A percentile compares a stretch with the other conserved stretches of the same genome.
Evolutionary conservation across 768 basidiomycete species (phyloP).

Genomic region (Pholiota molesta): DNA sequence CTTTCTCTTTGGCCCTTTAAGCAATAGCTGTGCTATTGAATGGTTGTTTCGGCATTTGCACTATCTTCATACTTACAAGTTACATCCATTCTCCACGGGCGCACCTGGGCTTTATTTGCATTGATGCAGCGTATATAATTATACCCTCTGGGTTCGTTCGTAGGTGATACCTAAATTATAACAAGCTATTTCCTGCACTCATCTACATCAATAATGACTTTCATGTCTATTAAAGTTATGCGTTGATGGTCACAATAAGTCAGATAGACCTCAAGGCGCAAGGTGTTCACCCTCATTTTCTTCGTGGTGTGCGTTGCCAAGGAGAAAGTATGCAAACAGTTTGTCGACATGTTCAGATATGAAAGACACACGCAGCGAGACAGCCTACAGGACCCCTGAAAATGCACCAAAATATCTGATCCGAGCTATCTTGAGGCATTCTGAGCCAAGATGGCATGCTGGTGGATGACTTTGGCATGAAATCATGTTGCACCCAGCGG

Average conservation of each 20-base stretch:
- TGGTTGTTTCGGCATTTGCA: slow-evolving; percentile 2
- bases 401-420: no score
- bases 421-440: no score
- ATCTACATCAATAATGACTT: not conserved
- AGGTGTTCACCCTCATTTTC: no score
- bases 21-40: slow-evolving; percentile 22
- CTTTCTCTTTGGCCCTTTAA: slow-evolving; percentile 25
- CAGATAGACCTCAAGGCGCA: no score
- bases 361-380: no score
- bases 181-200: slow-evolving; percentile 13
- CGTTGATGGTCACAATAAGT: not conserved
- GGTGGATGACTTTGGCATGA: no score
- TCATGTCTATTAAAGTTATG: not conserved
- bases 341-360: no score
- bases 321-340: no score
- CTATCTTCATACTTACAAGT: slow-evolving; percentile 16
- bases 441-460: no score
- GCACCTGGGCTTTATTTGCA: slow-evolving; percentile 14
- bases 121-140: slow-evolving; percentile 13
- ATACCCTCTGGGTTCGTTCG: slow-evolving; percentile 24
- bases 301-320: not conserved
- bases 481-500: no score
- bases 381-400: no score
- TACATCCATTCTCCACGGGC: slow-evolving; percentile 13
- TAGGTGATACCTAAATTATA: slow-evolving; percentile 14